These are phyloP conservation scores for Lactifluus hygrophoroides DNA, from an alignment of 768 basidiomycete genomes.

Conservation along the genomic window DNA sequence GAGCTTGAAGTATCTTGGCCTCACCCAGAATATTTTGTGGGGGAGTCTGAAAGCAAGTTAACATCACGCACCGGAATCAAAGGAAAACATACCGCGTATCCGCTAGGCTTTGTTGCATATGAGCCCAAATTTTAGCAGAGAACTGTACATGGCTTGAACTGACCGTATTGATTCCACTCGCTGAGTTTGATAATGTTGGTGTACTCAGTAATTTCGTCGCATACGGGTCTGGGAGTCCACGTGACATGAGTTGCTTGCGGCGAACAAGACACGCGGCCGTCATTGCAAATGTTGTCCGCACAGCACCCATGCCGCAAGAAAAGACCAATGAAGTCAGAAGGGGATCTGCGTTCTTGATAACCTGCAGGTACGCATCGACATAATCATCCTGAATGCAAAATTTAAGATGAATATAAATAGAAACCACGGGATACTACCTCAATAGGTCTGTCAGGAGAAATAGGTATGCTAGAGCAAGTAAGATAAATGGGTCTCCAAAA, in stretches of 20 bases:
- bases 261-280: conserved; percentile 83
- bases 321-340: conserved; percentile 78
- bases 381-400: conserved; percentile 68
- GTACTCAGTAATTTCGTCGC: conserved; percentile 30
- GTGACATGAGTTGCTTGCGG: conserved; percentile 52
- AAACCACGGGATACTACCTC: conserved; percentile 42
- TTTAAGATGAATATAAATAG: not conserved
- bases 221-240: conserved; percentile 76
- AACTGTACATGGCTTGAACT: conserved; percentile 14
- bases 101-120: conserved; percentile 20
- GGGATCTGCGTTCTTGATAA: conserved; percentile 76
- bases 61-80: not conserved
- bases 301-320: conserved; percentile 95
- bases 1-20: conserved; percentile 47
- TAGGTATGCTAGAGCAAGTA: conserved; percentile 63
- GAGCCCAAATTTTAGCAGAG: not conserved
- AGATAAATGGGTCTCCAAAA: conserved; percentile 1
- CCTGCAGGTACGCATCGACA: conserved; percentile 82
- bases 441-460: conserved; percentile 84
- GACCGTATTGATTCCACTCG: conserved; percentile 45
- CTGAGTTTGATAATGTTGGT: conserved; percentile 17
- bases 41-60: conserved; percentile 4
- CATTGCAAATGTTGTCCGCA: conserved; percentile 96
- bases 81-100: conserved; percentile 4
- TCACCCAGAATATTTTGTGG: conserved; percentile 37